phyloP scores from a whole-genome alignment of 371 early-diverging fungal genomes.

The Mortierella sp. region DNA sequence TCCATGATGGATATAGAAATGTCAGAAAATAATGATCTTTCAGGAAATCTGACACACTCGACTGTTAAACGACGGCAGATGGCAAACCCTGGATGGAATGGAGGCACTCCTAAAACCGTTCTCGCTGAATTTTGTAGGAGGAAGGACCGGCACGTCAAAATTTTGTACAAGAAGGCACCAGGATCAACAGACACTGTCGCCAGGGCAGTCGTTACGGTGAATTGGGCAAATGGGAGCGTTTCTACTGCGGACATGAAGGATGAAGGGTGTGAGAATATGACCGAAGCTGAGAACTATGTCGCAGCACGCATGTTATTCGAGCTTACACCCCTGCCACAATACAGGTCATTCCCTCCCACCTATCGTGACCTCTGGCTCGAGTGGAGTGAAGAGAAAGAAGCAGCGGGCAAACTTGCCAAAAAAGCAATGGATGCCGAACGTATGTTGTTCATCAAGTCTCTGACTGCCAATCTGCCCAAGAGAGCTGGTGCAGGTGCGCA shows the following conservation, averaged over 20 bases:
- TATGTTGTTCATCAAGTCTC: constrained; percentile 43
- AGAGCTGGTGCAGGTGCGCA: constrained; percentile 6
- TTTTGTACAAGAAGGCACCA: constrained; percentile 32
- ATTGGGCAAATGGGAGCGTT: constrained; percentile 34
- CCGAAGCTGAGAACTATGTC: constrained; percentile 69
- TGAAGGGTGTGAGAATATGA: constrained; percentile 48
- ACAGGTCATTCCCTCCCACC: constrained; percentile 66
- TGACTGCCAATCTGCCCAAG: constrained; percentile 29
- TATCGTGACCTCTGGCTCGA: constrained; percentile 76
- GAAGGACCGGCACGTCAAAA: constrained; percentile 43
- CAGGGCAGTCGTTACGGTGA: constrained; percentile 42
- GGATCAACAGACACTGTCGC: constrained; percentile 11
- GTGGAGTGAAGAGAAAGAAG: constrained; percentile 62
- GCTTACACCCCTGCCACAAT: constrained; percentile 60
- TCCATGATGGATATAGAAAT: constrained; percentile 41
- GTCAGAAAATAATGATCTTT: constrained; percentile 1
- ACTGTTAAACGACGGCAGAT: constrained; percentile 40
- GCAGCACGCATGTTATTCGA: constrained; percentile 65
- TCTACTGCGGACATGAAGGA: constrained; percentile 42
- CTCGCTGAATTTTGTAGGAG: constrained; percentile 53
- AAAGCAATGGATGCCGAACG: constrained; percentile 48
- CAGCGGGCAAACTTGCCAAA: constrained; percentile 45
- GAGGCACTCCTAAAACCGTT: constrained; percentile 57
- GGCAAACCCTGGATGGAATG: constrained; percentile 57
- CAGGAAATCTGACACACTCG: constrained; percentile 16